Conservation (phyloP, 2,329 filamentous ascomycete genomes). For the Fusarium sp. region DNA sequence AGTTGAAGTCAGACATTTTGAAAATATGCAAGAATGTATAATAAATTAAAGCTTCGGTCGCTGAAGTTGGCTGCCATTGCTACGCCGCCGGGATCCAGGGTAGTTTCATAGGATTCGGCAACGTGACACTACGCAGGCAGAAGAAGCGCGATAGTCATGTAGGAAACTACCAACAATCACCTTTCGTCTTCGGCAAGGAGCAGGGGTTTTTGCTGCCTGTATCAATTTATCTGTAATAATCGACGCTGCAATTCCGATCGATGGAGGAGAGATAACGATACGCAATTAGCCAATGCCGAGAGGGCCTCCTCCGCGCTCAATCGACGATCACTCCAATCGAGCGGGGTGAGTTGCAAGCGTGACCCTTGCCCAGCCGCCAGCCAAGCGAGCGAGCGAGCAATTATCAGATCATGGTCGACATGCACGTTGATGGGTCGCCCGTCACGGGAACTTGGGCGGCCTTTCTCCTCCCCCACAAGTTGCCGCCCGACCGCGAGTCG, state of each 20-base stretch:
- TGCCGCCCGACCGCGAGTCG: background rate
- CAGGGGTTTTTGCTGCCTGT: background rate
- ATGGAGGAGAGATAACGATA: background rate
- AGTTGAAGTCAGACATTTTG: background rate
- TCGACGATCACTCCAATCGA: constrained; percentile 1
- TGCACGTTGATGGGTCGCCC: constrained; percentile 1
- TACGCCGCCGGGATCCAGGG: constrained; percentile 8
- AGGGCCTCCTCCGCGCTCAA: background rate
- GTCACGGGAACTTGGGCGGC: constrained; percentile 17
- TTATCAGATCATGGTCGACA: constrained; percentile 24
- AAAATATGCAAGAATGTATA: background rate
- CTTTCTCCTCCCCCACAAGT: no score
- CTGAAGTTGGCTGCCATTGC: constrained; percentile 1
- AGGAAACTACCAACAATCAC: background rate
- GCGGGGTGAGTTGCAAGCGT: background rate
- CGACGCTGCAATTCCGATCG: constrained; percentile 5
- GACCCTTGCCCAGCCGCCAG: background rate
- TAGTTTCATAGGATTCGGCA: constrained; percentile 1
- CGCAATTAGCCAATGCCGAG: constrained; percentile 8
- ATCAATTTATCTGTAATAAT: constrained; percentile 20
- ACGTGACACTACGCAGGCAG: background rate
- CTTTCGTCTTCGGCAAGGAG: constrained; percentile 1
- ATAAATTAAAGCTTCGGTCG: background rate
- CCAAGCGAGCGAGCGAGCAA: background rate
- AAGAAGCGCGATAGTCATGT: background rate